These are phyloP conservation scores for Exobasidium rhododendri DNA, from an alignment of 1,284 basidiomycete genomes.

Conservation along the genomic window DNA sequence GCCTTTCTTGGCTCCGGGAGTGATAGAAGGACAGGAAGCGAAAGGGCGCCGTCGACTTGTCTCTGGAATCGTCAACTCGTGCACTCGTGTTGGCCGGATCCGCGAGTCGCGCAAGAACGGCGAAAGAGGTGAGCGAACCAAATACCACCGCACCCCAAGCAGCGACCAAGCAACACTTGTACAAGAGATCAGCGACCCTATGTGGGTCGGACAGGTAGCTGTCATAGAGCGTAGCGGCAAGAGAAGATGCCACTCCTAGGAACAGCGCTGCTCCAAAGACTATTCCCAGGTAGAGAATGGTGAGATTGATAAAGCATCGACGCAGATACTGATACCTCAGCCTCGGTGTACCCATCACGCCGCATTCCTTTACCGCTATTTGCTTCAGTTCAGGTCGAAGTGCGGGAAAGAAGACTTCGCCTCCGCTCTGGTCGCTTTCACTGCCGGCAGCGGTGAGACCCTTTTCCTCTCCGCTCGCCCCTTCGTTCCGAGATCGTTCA, in stretches of 20 bases:
- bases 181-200: background rate
- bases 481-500: too few relatives aligned
- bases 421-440: background rate
- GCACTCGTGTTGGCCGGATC: conserved; percentile 22
- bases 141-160: conserved; percentile 32
- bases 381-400: conserved; percentile 12
- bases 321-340: conserved; percentile 34
- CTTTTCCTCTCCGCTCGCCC: background rate
- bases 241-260: conserved; percentile 19
- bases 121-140: conserved; percentile 28
- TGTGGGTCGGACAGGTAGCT: conserved; percentile 11
- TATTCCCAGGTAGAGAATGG: conserved; percentile 38
- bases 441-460: background rate
- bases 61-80: background rate
- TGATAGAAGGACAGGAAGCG: background rate
- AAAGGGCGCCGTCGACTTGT: background rate
- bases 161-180: conserved; percentile 20
- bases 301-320: conserved; percentile 35
- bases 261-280: conserved; percentile 32
- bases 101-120: conserved; percentile 34
- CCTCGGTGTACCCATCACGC: conserved; percentile 16
- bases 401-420: conserved; percentile 23
- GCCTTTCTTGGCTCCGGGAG: background rate
- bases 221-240: conserved; percentile 3
- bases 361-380: background rate